These are phyloP conservation scores for Plasmodium malariae DNA, from an alignment of 169 alveolate species.

Conservation along the genomic window DNA sequence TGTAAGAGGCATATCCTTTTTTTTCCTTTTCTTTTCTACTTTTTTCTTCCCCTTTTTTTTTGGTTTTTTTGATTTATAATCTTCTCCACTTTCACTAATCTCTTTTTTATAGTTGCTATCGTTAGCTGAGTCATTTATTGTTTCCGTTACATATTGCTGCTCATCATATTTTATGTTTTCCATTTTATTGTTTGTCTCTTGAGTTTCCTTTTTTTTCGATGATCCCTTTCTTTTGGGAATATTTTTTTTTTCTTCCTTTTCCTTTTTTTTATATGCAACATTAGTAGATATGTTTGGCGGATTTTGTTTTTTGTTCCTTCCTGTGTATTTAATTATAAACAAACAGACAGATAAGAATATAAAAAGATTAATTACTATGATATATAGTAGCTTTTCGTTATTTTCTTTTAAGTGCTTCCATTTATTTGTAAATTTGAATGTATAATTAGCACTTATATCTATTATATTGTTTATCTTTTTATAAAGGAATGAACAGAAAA, in stretches of 20 bases:
- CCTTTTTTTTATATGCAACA: background rate
- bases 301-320: background rate
- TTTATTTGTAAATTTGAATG: background rate
- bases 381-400: background rate
- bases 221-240: background rate
- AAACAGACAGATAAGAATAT: slow-evolving; percentile 16
- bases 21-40: background rate
- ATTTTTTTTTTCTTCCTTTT: background rate
- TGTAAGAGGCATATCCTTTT: background rate
- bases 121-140: background rate
- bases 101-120: background rate
- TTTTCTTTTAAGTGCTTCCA: background rate
- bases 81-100: background rate
- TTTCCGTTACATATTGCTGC: background rate
- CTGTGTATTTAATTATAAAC: slow-evolving; percentile 18
- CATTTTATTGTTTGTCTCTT: background rate
- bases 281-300: background rate
- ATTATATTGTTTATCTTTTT: slow-evolving; percentile 13
- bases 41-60: background rate
- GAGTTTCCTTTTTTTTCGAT: background rate
- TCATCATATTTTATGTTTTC: background rate
- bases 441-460: background rate
- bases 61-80: background rate
- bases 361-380: background rate
- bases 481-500: slow-evolving; percentile 10